A percentile compares a stretch with the other conserved stretches of the same genome.
phyloP scores from a whole-genome alignment of 106 monocot species.

The Cymbidium sinense region DNA sequence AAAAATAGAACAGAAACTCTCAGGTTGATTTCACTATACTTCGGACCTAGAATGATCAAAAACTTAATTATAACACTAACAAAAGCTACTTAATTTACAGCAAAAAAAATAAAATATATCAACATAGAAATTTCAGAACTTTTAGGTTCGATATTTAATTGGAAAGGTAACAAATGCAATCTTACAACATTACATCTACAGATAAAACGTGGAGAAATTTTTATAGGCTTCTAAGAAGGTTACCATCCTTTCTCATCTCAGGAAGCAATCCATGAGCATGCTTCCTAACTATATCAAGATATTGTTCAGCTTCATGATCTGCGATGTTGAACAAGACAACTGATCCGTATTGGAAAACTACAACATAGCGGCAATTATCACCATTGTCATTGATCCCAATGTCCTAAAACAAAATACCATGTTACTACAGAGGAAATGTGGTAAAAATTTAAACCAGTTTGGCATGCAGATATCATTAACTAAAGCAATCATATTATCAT shows the following conservation, averaged over 20 bases:
- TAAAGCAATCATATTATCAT: neutral
- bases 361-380: constrained; percentile 52
- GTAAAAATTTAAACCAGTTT: constrained; percentile 8
- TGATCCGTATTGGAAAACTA: constrained; percentile 91
- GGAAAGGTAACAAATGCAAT: constrained; percentile 1
- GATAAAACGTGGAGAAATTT: neutral
- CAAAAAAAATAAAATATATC: neutral
- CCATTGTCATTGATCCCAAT: constrained; percentile 41
- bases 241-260: constrained; percentile 89
- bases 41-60: neutral
- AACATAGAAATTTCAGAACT: neutral
- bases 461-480: constrained; percentile 1
- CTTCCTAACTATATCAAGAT: constrained; percentile 63
- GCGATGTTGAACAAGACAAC: constrained; percentile 76
- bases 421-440: neutral
- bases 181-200: neutral
- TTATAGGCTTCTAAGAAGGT: neutral
- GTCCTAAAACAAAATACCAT: constrained; percentile 27
- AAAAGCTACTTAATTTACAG: neutral
- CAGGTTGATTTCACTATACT: neutral
- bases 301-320: constrained; percentile 79
- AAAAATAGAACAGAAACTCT: neutral
- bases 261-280: constrained; percentile 71
- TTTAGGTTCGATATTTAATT: neutral
- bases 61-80: neutral